Base-by-base conservation (phyloP, 129 eudicot genomes). In the Escallonia rubra region DNA sequence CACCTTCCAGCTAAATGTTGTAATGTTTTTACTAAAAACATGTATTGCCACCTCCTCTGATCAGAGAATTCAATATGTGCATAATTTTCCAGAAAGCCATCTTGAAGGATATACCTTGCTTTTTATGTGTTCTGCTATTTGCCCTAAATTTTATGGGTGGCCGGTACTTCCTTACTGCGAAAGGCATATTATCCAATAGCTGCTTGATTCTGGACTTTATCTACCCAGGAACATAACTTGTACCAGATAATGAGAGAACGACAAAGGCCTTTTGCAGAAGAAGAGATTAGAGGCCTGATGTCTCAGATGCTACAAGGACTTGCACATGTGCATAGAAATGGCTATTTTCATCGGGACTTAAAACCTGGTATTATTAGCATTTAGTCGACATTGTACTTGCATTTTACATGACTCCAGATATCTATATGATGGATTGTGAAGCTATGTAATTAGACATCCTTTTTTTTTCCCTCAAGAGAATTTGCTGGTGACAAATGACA, bases 321-420 rank as follows among this genome's bases (percentile, higher is more conserved):
- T 74, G 85, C 80, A 49, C 87, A 92, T 72, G 83, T 92, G 86
- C 98, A 92, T 70, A 76, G 40, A 76, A 82, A 77, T 80, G 96
- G 91, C 75, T 88, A 88, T 72, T 88, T 89, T 70, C 98, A 92
- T 67, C 91, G 98, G 60, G 98, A 92, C 74, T 65, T 92, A 4
- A 92, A 92, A 84, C 98, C 98, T 76, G 98, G 98, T 92, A 92
- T 77, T n/a, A n/a, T 23, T 23, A 23, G 1, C 61, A 43, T 61
- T 51, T 64, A 56, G 68, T 61, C 12, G 10, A 40, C 8, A 45
- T 11, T 45, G 11, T 65, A 73, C 50, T 70, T 41, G 43, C 13
- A 7, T 69, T 50, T 76, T 14, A 7, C 54, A 5, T 59, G 51
- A 52, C 38, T 49, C 56, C 57, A 13, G 57, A 10, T 44, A 41